Evolutionary conservation across 306 rosid species (phyloP).

Genomic region (Ormosia semicastrata): DNA sequence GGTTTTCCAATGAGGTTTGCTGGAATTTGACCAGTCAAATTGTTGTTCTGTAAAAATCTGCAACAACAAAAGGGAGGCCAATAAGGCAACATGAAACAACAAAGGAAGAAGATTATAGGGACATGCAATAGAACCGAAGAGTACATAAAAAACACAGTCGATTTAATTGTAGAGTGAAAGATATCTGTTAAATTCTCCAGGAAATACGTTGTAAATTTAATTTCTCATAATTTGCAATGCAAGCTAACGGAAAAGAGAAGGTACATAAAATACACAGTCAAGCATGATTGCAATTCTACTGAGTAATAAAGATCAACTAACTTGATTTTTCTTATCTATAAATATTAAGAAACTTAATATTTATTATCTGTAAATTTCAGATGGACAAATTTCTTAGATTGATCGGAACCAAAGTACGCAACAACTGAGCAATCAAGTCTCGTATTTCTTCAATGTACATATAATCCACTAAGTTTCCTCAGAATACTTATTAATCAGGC

Average conservation of each 20-base stretch:
- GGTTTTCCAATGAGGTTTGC: slow-evolving; percentile 58
- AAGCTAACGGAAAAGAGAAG: background rate
- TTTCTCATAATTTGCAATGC: background rate
- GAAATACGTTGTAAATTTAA: background rate
- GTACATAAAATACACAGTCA: background rate
- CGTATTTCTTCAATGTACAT: background rate
- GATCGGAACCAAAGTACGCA: background rate
- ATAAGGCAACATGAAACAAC: slow-evolving; percentile 29
- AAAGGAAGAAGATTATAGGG: background rate
- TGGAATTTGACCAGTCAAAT: slow-evolving; percentile 83
- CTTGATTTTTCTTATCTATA: background rate
- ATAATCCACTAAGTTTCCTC: background rate
- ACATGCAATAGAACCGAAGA: slow-evolving; percentile 3
- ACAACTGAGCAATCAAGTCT: slow-evolving; percentile 11
- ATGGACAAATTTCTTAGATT: background rate
- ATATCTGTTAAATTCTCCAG: background rate
- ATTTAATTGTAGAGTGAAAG: background rate
- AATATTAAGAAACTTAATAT: background rate
- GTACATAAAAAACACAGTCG: background rate
- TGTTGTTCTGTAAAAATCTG: slow-evolving; percentile 88
- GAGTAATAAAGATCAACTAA: background rate
- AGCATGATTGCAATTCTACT: background rate
- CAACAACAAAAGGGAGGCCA: slow-evolving; percentile 20
- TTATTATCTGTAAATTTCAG: background rate
- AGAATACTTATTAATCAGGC: background rate